Conservation (phyloP, 257 asterid species). For the Perilla frutescens region DNA sequence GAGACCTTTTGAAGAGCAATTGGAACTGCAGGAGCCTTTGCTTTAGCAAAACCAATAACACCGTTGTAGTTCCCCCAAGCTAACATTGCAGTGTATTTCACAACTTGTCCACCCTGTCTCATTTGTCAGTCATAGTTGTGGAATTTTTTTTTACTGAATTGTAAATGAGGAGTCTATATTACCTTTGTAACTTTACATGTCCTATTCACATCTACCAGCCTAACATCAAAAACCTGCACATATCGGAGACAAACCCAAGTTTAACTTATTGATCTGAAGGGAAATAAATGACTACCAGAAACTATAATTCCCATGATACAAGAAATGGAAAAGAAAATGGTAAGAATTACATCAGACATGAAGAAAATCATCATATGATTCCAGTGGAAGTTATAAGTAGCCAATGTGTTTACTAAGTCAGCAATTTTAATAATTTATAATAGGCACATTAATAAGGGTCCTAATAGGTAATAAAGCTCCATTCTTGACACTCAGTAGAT, state of each 20-base stretch:
- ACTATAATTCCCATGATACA: neutral
- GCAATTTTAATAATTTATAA: neutral
- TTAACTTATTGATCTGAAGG: slow-evolving; percentile 22
- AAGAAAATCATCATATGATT: neutral
- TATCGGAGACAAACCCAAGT: slow-evolving; percentile 34
- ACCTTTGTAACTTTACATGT: slow-evolving; percentile 96
- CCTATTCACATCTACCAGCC: slow-evolving; percentile 81
- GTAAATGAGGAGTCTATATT: slow-evolving; percentile 34
- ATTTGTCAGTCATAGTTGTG: too few relatives aligned
- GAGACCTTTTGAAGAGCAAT: slow-evolving; percentile 88
- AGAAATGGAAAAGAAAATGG: neutral
- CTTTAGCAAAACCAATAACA: too few relatives aligned
- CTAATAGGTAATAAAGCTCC: too few relatives aligned
- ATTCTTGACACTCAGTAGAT: neutral
- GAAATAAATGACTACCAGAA: too few relatives aligned
- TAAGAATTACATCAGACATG: neutral
- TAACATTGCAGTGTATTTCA: too few relatives aligned
- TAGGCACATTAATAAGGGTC: too few relatives aligned
- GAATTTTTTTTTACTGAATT: too few relatives aligned
- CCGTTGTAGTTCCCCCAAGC: too few relatives aligned
- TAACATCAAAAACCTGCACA: slow-evolving; percentile 91
- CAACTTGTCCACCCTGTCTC: too few relatives aligned
- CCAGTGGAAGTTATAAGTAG: neutral
- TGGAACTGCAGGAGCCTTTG: neutral
- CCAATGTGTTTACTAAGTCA: neutral